Evolutionary conservation across 2,329 filamentous ascomycete genomes (phyloP).

Genomic region (Aspergillus sp.): DNA sequence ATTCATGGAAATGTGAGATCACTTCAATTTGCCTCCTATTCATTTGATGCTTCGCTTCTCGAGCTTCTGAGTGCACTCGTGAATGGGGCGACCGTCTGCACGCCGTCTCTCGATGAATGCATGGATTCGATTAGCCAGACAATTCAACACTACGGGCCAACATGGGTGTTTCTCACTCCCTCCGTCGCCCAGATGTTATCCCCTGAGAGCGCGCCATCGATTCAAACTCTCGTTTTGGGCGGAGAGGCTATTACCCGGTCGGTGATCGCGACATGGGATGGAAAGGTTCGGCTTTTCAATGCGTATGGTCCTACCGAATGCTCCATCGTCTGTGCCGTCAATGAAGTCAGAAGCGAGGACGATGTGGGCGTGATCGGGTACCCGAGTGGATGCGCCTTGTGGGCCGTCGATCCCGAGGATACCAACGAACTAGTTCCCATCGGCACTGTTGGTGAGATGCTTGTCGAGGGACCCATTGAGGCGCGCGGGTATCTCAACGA

Average conservation of each 20-base stretch:
- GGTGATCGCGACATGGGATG: constrained; percentile 2
- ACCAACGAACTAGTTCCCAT: constrained; percentile 7
- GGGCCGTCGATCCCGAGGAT: constrained; percentile 19
- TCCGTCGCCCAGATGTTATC: constrained; percentile 45
- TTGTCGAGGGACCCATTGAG: constrained; percentile 42
- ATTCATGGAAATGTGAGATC: constrained; percentile 1
- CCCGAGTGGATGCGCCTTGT: constrained; percentile 2
- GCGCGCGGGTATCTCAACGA: constrained; percentile 39
- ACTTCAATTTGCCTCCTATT: constrained; percentile 39
- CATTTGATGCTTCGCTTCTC: constrained; percentile 38
- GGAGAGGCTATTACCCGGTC: constrained; percentile 7
- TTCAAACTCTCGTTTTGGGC: constrained; percentile 30
- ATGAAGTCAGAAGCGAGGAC: too few relatives aligned
- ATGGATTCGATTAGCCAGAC: constrained; percentile 34
- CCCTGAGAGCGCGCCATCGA: constrained; percentile 26
- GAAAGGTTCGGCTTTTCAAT: neutral
- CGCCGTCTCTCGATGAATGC: constrained; percentile 41
- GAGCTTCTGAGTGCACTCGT: constrained; percentile 37
- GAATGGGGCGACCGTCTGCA: constrained; percentile 44
- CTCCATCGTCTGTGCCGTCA: neutral
- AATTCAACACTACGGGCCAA: constrained; percentile 24
- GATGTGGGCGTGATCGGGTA: constrained; percentile 10
- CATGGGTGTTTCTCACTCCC: constrained; percentile 56
- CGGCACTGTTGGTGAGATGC: constrained; percentile 37
- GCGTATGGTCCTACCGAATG: constrained; percentile 12